Evolutionary conservation across 345 rosid genomes (phyloP).

Genomic region (Corymbia maculata): DNA sequence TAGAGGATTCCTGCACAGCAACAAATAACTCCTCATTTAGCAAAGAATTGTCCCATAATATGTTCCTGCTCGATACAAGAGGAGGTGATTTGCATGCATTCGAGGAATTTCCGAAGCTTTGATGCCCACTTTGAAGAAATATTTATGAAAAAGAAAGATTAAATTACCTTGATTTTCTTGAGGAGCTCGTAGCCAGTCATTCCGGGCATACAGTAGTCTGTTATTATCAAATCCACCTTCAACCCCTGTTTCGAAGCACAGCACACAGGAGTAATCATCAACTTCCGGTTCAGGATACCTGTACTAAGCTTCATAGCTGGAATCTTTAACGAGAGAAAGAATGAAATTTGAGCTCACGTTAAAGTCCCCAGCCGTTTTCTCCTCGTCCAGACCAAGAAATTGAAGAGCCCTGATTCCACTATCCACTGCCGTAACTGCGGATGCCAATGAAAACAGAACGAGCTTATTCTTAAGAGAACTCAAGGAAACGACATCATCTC

Average conservation of each 20-base stretch:
- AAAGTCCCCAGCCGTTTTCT: conserved; percentile 14
- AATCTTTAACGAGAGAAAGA: neutral
- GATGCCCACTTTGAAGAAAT: neutral
- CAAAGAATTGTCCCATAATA: neutral
- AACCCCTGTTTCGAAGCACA: conserved; percentile 28
- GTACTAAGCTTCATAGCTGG: neutral
- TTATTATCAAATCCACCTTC: conserved; percentile 87
- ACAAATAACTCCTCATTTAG: neutral
- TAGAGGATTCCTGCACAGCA: conserved; percentile 61
- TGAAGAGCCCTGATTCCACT: conserved; percentile 85
- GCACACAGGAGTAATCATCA: neutral
- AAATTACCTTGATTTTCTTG: conserved; percentile 75
- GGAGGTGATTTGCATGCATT: neutral
- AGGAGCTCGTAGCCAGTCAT: conserved; percentile 98
- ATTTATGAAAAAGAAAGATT: neutral
- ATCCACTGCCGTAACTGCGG: conserved; percentile 89
- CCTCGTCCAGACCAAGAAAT: conserved; percentile 67
- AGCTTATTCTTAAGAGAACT: neutral
- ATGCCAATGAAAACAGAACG: neutral
- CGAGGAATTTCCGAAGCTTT: neutral
- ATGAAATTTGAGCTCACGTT: neutral
- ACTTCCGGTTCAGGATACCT: neutral
- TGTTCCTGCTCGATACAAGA: neutral
- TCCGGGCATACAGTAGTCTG: conserved; percentile 99
- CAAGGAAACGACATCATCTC: neutral